A percentile compares a stretch with the other conserved stretches of the same genome.
These are phyloP conservation scores for Solanum chilense DNA, from an alignment of 257 asterid genomes.

Conservation along the genomic window DNA sequence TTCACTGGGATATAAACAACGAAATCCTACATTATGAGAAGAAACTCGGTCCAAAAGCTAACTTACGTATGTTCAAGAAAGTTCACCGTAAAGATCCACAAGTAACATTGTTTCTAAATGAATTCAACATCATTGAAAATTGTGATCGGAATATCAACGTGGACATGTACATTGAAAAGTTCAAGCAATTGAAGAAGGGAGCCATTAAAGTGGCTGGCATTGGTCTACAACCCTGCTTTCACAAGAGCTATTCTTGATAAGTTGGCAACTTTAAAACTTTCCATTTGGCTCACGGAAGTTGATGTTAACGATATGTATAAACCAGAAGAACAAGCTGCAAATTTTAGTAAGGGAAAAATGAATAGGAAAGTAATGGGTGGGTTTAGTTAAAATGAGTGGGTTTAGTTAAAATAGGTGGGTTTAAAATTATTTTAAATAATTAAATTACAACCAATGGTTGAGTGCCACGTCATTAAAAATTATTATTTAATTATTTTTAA, in stretches of 20 bases:
- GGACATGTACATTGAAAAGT: conserved; percentile 26
- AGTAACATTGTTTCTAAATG: conserved; percentile 51
- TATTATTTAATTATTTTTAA: too few relatives aligned
- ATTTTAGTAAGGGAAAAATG: too few relatives aligned
- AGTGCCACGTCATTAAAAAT: too few relatives aligned
- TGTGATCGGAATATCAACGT: conserved; percentile 32
- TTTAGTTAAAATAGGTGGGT: too few relatives aligned
- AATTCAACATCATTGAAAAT: conserved; percentile 39
- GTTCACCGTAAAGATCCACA: conserved; percentile 39
- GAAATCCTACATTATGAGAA: conserved; percentile 55
- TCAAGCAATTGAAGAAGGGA: conserved; percentile 15
- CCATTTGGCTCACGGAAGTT: conserved; percentile 62
- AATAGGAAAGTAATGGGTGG: too few relatives aligned
- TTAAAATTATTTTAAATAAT: too few relatives aligned
- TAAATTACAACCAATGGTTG: too few relatives aligned
- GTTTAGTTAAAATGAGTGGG: too few relatives aligned
- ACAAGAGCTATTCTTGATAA: conserved; percentile 46
- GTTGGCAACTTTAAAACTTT: conserved; percentile 32
- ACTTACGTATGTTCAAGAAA: conserved; percentile 26
- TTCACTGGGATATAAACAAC: conserved; percentile 71
- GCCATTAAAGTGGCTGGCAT: conserved; percentile 44
- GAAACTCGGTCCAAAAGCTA: conserved; percentile 39
- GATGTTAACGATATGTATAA: conserved; percentile 23
- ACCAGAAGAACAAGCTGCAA: conserved; percentile 10
- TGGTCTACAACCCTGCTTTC: conserved; percentile 50